Base-by-base conservation (phyloP, 2,329 filamentous ascomycete genomes). In the Huntiella abstrusa region DNA sequence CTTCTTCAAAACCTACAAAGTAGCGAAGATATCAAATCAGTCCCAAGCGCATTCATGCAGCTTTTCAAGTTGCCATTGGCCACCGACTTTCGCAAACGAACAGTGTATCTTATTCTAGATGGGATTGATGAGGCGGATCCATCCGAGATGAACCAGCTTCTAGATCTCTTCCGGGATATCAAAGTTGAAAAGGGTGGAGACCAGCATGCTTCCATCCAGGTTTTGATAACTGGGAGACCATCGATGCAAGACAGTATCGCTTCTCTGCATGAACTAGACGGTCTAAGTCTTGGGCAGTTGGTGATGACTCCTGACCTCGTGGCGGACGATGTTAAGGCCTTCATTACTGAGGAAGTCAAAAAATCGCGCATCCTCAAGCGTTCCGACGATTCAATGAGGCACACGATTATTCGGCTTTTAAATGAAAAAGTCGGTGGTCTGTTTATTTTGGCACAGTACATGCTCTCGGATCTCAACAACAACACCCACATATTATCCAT, bases 371-470 rank as follows among this genome's bases (percentile, higher is more conserved):
- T 62, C 2, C 54, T 69, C 5, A 59, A 54, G 32, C 57, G 57
- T 0, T 59, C 57, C 8, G 52, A 54, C 4, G 49, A 51, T 2
- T 52, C 59, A 28, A 57, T 67, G 50, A 56, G 60, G 49, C 51
- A 59, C 11, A 58, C 62, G 32, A 59, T 69, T 3, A 57, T 64
- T 2, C 53, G 60, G 2, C 60, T 58, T 5, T 59, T 69, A 54
- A 58, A 58, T 3, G 57, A 58, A 4, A 62, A 64, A 15, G 66
- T 65, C 1, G 62, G 66, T 15, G 67, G 66, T 0, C 59, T 69
- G 13, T 70, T 70, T 51, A 65, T 69, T 15, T 59, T 67, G 40
- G 67, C 66, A 41, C 64, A 68, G 47, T 63, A 69, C 39, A 69
- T 70, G 66, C 47, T 73, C 3, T 64, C 64, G 4, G 69, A 73